Percentiles rank a stretch among this genome's conserved stretches.
Conservation (phyloP, 352 stramenopile species). For the Phytophthora aleatoria region DNA sequence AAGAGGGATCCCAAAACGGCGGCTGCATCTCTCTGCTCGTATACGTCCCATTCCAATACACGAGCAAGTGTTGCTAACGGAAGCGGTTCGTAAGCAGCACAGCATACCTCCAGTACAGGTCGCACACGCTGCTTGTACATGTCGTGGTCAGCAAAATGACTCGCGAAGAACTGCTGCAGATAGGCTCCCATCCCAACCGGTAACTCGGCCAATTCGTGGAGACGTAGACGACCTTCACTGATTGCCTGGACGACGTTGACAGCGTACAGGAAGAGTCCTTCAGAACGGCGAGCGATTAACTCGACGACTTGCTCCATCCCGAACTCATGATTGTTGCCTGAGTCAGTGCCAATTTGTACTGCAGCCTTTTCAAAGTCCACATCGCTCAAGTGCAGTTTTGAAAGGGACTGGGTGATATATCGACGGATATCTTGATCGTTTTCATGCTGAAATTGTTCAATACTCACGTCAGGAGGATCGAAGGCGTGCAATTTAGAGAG, state of each 20-base stretch:
- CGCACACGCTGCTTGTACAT: constrained; percentile 63
- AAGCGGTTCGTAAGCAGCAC: constrained; percentile 69
- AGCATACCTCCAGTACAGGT: constrained; percentile 71
- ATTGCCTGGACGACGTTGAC: constrained; percentile 79
- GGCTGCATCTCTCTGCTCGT: constrained; percentile 64
- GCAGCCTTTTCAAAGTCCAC: constrained; percentile 14
- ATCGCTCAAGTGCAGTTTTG: constrained; percentile 20
- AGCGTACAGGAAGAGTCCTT: constrained; percentile 77
- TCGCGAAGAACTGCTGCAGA: constrained; percentile 74
- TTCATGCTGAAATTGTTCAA: constrained; percentile 51
- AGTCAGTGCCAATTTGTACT: background rate
- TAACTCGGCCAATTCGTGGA: constrained; percentile 58
- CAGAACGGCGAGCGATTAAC: constrained; percentile 56
- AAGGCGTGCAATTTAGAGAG: constrained; percentile 64
- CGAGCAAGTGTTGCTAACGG: constrained; percentile 45
- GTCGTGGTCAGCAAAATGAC: constrained; percentile 54
- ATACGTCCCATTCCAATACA: constrained; percentile 61
- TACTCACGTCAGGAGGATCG: constrained; percentile 39
- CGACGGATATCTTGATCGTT: constrained; percentile 58
- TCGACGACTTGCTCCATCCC: constrained; percentile 43
- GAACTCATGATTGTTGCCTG: constrained; percentile 13
- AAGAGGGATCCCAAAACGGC: constrained; percentile 62
- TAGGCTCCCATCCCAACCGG: constrained; percentile 71
- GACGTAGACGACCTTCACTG: constrained; percentile 47
- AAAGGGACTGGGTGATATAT: constrained; percentile 27